These are phyloP conservation scores for Lasiosphaeria miniovina DNA, from an alignment of 495 filamentous ascomycete species.

Conservation along the genomic window DNA sequence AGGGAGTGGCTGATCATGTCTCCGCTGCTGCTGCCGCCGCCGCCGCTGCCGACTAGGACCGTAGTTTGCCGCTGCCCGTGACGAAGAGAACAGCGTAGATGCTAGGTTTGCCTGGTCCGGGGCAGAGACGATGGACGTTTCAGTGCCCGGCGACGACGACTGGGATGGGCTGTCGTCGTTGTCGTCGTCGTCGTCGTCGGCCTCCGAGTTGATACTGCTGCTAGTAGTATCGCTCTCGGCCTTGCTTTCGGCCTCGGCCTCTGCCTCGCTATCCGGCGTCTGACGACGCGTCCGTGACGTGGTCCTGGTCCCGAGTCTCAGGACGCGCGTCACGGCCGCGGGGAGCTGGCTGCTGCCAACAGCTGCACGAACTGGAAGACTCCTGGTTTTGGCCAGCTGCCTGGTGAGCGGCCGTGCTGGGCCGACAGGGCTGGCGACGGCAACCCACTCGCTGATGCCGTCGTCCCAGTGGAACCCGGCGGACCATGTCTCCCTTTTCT, in stretches of 20 bases:
- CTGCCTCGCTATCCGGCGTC: not conserved
- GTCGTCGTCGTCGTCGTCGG: not conserved
- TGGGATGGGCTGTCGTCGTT: not conserved
- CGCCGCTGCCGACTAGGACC: no score
- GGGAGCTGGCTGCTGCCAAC: no score
- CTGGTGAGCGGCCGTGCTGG: not conserved
- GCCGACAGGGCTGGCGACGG: not conserved
- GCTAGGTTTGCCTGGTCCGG: not conserved
- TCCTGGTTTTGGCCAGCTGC: not conserved
- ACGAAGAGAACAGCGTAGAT: not conserved
- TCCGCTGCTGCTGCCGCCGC: not conserved
- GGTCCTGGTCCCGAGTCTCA: not conserved
- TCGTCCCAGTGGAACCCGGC: constrained; percentile 50
- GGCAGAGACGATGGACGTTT: constrained; percentile 5
- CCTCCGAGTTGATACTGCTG: not conserved
- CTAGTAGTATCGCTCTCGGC: not conserved
- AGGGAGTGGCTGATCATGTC: not conserved
- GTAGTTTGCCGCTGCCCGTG: not conserved
- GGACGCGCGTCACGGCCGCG: not conserved
- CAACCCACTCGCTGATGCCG: constrained; percentile 52
- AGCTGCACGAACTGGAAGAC: no score
- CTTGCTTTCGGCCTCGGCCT: not conserved
- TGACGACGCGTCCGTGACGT: not conserved
- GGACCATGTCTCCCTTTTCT: constrained; percentile 10
- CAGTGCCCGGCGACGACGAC: not conserved